Conservation (phyloP, 2,329 filamentous ascomycete species). For the Rutstroemia sp. region DNA sequence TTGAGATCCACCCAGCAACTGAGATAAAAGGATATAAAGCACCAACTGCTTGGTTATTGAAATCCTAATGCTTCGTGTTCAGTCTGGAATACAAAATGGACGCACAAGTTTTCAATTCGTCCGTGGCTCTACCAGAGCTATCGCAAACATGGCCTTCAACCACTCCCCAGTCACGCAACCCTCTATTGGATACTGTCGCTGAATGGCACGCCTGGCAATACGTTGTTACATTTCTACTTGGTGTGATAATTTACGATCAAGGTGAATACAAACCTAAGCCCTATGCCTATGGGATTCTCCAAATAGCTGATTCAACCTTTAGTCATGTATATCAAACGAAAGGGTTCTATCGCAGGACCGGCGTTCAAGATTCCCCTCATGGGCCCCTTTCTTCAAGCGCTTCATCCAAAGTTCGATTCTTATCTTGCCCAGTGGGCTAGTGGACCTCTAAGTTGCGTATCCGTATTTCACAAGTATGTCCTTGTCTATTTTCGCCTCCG, state of each 20-base stretch:
- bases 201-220: conserved; percentile 25
- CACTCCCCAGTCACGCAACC: too few relatives aligned
- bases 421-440: conserved; percentile 75
- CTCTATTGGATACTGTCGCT: too few relatives aligned
- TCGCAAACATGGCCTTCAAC: too few relatives aligned
- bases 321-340: conserved; percentile 55
- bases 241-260: conserved; percentile 36
- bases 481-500: too few relatives aligned
- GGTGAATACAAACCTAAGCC: conserved; percentile 16
- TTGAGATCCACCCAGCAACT: too few relatives aligned
- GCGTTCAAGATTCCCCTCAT: conserved; percentile 60
- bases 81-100: too few relatives aligned
- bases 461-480: conserved; percentile 37
- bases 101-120: too few relatives aligned
- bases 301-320: not conserved
- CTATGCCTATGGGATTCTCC: too few relatives aligned
- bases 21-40: too few relatives aligned
- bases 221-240: conserved; percentile 28
- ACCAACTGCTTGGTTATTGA: too few relatives aligned
- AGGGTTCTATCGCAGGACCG: conserved; percentile 56
- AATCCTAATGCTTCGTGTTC: too few relatives aligned
- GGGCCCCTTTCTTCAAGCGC: conserved; percentile 68
- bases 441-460: conserved; percentile 73
- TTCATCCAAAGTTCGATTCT: conserved; percentile 64
- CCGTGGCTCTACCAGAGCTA: too few relatives aligned